Base-by-base conservation (phyloP, 2,329 filamentous ascomycete genomes). In the Monilinia fructicola region DNA sequence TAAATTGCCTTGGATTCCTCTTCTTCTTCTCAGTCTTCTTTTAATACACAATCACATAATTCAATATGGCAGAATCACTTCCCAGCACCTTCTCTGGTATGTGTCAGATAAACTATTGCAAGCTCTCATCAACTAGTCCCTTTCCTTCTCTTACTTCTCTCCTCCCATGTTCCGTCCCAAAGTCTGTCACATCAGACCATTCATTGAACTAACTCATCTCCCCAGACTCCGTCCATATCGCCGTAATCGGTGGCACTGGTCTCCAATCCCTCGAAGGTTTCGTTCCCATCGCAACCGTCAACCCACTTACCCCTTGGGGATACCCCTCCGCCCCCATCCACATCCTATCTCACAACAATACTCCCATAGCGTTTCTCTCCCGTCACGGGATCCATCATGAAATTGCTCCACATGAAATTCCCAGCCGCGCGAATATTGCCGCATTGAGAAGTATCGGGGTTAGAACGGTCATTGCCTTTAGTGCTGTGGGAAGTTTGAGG, bases 351-450 rank as follows among this genome's bases (percentile, higher is more conserved):
- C 94, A 97, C 84, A 85, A 87, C 71, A 90, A 90, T 72, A 87
- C 89, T 54, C 87, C 91, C 69, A 86, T 99, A 70, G 95, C 95
- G 66, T 99, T 99, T 83, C 87, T 99, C 73, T 92, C 93, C 70
- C 92, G 95, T 54, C 95, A 99, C 80, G 95, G 95, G 71, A 78
- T 87, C 16, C 84, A 95, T 85, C 95, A 99, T 82, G 86, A 97
- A 79, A 84, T 91, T 72, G 92, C 93, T 7, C 95, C 95, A 0
- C 93, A 97, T 77, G 95, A 99, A 80, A 91, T 99, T n/a, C 93
- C 93, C 68, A 87, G 89, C 71, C 92, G 92, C 70, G 95, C 95
- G 79, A 99, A 98, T 82, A 96, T 99, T 75, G 94, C 95, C n/a
- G 95, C 95, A n/a, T 84, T 99, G 70, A 89, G 95, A 71, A 88